Evolutionary conservation across 345 rosid species (phyloP), one percentile per base, ranked within the genome.

Genomic region (Aethionema arabicum): DNA sequence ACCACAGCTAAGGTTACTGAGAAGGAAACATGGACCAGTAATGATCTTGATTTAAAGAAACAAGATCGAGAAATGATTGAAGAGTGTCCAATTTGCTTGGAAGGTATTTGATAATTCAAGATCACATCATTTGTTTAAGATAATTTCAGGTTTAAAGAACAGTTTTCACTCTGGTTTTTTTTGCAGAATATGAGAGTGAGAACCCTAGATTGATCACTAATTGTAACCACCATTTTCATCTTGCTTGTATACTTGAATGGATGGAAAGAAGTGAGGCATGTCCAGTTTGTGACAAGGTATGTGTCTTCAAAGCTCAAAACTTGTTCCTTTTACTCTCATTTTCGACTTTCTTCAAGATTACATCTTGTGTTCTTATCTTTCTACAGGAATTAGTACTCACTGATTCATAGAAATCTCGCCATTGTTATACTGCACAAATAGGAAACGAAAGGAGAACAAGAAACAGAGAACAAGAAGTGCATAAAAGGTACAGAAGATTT

Each of bases 181-280:
- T 43, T 78, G 82, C 79, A 93, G 99, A 85, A 72, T 93, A 93
- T 72, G 88, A 90, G 7, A 39, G 21, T 2, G 95, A 87, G 59
- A 93, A 90, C 75, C 96, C 99, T 29, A 84, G 73, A 74, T 35
- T 90, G 66, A 59, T 80, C n/a, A 90, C 95, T 0, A 78, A 79
- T 66, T 92, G 98, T 31, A 86, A 88, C 46, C 98, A 92, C 68
- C 85, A 87, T 72, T 92, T 72, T 72, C 98, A 92, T 66, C 83
- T 92, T 5, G 77, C 97, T 0, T 92, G 98, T 78, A 81, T 92
- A 36, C 82, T 89, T 59, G 98, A 85, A 69, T 92, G 98, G 98
- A 87, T 83, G 87, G 98, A 92, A 78, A 85, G 97, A 80, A 92
- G 98, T 8, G 97, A 87, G 39, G 54, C 76, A 11, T 92, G 98